Evolutionary conservation across 768 basidiomycete genomes (phyloP).

Genomic region (Cubamyces sp.): DNA sequence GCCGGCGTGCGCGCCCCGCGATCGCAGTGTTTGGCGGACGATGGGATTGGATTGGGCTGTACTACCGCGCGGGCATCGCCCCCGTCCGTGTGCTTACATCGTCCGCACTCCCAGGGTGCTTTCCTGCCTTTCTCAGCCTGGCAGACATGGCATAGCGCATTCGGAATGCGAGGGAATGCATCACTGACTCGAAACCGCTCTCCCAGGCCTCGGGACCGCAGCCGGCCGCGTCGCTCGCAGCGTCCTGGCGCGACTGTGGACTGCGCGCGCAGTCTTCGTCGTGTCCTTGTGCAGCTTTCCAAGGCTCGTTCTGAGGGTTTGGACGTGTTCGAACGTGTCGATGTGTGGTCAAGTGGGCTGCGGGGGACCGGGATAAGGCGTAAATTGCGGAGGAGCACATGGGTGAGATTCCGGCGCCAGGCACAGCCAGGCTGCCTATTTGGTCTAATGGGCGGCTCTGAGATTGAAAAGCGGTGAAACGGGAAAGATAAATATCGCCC

Average conservation of each 20-base stretch:
- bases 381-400: slow-evolving; percentile 15
- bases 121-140: slow-evolving; percentile 11
- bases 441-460: slow-evolving; percentile 33
- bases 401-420: slow-evolving; percentile 16
- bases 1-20: slow-evolving; percentile 12
- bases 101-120: neutral
- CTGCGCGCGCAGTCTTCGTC: slow-evolving; percentile 8
- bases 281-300: neutral
- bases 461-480: slow-evolving; percentile 35
- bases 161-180: slow-evolving; percentile 14
- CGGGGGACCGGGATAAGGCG: slow-evolving; percentile 2
- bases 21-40: slow-evolving; percentile 9
- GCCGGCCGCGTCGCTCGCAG: slow-evolving; percentile 6
- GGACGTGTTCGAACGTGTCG: slow-evolving; percentile 13
- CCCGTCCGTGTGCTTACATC: slow-evolving; percentile 1
- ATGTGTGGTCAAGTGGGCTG: slow-evolving; percentile 9
- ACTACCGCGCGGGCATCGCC: slow-evolving; percentile 11
- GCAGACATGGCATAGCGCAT: slow-evolving; percentile 2
- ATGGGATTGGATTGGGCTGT: slow-evolving; percentile 3
- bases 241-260: slow-evolving; percentile 5
- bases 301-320: neutral
- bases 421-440: slow-evolving; percentile 21
- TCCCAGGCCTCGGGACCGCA: slow-evolving; percentile 20
- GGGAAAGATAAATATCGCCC: slow-evolving; percentile 25
- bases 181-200: slow-evolving; percentile 16